Conservation (phyloP, 768 basidiomycete genomes). For the Lactarius akahatsu region DNA sequence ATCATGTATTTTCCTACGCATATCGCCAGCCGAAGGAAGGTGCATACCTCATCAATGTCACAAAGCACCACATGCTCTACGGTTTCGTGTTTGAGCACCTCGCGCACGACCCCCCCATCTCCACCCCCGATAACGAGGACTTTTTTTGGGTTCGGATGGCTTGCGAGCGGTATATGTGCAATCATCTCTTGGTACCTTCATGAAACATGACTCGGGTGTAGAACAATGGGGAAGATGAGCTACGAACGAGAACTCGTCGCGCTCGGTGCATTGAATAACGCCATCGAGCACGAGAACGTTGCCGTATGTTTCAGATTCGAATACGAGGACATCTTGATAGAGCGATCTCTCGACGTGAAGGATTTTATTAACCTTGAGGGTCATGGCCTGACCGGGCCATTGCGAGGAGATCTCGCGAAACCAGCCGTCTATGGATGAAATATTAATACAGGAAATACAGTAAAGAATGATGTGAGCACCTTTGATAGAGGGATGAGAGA, state of each 20-base stretch:
- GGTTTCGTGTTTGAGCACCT: conserved; percentile 89
- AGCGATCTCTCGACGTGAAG: conserved; percentile 90
- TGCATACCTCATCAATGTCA: conserved; percentile 89
- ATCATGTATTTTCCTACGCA: background rate
- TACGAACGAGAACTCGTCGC: conserved; percentile 96
- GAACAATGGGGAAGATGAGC: conserved; percentile 4
- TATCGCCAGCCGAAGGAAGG: background rate
- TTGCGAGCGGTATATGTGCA: conserved; percentile 91
- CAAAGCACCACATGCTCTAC: conserved; percentile 93
- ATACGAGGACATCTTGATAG: conserved; percentile 97
- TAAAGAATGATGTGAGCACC: conserved; percentile 30
- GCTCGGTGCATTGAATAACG: conserved; percentile 95
- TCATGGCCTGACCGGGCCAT: conserved; percentile 98
- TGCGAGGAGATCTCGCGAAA: conserved; percentile 93
- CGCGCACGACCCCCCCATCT: conserved; percentile 96
- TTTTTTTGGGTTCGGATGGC: conserved; percentile 93
- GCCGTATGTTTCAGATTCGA: conserved; percentile 94
- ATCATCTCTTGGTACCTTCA: conserved; percentile 98
- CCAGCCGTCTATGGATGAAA: conserved; percentile 71
- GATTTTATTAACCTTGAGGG: conserved; percentile 92
- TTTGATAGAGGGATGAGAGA: conserved; percentile 41
- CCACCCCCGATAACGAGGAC: conserved; percentile 98
- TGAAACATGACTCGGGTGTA: conserved; percentile 2
- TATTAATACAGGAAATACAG: background rate
- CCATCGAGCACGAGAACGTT: conserved; percentile 96